Evolutionary conservation across 192 early-diverging fungal species (phyloP).

Genomic region (Glomus cerebriforme): DNA sequence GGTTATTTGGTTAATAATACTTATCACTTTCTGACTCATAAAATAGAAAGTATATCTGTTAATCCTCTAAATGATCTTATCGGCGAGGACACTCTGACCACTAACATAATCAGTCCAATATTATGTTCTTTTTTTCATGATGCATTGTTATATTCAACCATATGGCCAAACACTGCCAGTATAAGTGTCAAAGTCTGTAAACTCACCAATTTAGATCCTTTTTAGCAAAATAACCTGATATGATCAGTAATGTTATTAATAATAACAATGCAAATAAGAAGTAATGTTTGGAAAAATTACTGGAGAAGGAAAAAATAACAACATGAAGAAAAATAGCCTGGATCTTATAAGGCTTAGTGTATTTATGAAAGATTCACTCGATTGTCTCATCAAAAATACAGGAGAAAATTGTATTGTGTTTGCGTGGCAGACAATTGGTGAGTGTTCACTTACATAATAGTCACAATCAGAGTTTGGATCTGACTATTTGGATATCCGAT

Average conservation of each 20-base stretch:
- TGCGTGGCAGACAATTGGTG: constrained; percentile 19
- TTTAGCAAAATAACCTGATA: constrained; percentile 28
- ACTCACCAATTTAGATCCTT: constrained; percentile 17
- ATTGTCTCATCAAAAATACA: constrained; percentile 12
- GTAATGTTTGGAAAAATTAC: constrained; percentile 22
- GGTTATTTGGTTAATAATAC: too few species aligned
- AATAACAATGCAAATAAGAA: constrained; percentile 15
- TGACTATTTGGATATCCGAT: too few species aligned
- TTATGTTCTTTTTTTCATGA: constrained; percentile 25
- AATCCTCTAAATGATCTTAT: too few species aligned
- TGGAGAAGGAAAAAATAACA: constrained; percentile 28
- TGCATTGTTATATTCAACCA: constrained; percentile 12
- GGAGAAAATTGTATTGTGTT: not conserved
- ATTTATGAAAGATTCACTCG: constrained; percentile 31
- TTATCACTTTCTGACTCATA: too few species aligned
- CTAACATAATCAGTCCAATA: constrained; percentile 22
- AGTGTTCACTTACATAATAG: not conserved
- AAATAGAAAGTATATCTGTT: too few species aligned
- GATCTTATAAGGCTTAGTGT: constrained; percentile 27
- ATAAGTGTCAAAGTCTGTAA: constrained; percentile 20
- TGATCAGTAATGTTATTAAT: constrained; percentile 14
- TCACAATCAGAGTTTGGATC: too few species aligned
- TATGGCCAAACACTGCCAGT: constrained; percentile 25
- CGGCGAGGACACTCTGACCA: too few species aligned
- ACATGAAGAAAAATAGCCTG: constrained; percentile 4